Evolutionary conservation across 306 rosid species (phyloP).

Genomic region (Datisca glomerata): DNA sequence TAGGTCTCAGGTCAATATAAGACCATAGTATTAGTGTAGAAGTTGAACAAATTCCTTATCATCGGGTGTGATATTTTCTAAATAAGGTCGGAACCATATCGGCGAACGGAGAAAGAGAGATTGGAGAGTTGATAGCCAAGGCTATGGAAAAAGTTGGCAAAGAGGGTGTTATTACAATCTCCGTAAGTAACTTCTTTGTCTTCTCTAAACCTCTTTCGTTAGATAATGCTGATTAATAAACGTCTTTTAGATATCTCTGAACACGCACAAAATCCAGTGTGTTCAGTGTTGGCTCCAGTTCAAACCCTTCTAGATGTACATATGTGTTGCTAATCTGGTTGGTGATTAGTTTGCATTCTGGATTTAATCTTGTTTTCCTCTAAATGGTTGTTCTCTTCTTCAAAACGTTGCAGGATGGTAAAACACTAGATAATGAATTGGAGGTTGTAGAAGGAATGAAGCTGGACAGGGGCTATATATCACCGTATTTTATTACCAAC

Average conservation of each 20-base stretch:
- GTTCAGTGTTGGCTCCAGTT: too few relatives aligned
- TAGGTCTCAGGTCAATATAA: background rate
- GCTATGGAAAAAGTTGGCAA: constrained; percentile 99
- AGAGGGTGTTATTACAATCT: constrained; percentile 89
- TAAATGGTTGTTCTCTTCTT: background rate
- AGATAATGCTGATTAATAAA: background rate
- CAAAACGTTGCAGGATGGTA: constrained; percentile 66
- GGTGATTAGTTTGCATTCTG: background rate
- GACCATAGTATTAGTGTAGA: background rate
- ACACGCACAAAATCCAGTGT: too few relatives aligned
- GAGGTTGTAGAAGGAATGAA: constrained; percentile 99
- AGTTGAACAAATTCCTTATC: too few relatives aligned
- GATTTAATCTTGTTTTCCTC: background rate
- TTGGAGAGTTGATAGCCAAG: constrained; percentile 90
- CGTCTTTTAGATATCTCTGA: too few relatives aligned
- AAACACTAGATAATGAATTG: constrained; percentile 77
- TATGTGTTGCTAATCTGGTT: constrained; percentile 2
- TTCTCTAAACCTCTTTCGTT: background rate
- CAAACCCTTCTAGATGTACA: too few relatives aligned
- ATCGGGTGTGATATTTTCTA: too few relatives aligned
- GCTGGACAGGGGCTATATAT: constrained; percentile 91
- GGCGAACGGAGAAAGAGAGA: constrained; percentile 88
- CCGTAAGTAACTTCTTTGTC: constrained; percentile 36
- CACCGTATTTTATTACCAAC: constrained; percentile 88
- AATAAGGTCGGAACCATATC: constrained; percentile 89